These are phyloP conservation scores for Cerrena zonata DNA, from an alignment of 1,284 basidiomycete genomes.

Conservation along the genomic window DNA sequence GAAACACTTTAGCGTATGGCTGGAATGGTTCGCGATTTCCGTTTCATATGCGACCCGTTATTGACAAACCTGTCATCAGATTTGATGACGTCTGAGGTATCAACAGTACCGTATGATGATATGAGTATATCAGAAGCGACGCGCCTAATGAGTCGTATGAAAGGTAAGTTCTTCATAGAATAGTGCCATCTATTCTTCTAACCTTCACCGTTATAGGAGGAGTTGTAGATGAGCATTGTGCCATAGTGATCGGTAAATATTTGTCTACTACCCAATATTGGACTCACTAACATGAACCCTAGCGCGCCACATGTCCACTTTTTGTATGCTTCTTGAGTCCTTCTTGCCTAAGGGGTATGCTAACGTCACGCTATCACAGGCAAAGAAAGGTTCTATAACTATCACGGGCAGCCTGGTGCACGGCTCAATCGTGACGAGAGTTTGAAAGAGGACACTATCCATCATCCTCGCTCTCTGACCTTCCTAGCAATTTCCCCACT, in stretches of 20 bases:
- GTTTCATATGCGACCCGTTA: background rate
- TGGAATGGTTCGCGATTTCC: background rate
- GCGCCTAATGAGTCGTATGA: conserved; percentile 5
- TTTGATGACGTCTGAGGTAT: conserved; percentile 15
- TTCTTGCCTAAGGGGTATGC: too few species aligned
- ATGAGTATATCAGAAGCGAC: conserved; percentile 8
- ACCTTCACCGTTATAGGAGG: background rate
- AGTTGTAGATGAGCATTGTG: background rate
- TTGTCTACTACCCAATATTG: background rate
- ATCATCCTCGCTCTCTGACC: conserved; percentile 7
- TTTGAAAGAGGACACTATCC: conserved; percentile 5
- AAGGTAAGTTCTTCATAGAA: conserved; percentile 9
- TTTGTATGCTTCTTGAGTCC: conserved; percentile 7
- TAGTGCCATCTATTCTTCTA: background rate
- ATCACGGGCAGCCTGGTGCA: conserved; percentile 20
- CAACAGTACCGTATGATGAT: conserved; percentile 12
- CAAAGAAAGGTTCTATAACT: conserved; percentile 15
- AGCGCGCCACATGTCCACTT: conserved; percentile 6
- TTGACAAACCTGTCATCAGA: conserved; percentile 10
- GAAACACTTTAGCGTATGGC: background rate
- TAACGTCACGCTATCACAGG: too few species aligned
- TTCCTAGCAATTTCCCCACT: conserved; percentile 18
- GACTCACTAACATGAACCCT: background rate
- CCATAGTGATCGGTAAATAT: background rate
- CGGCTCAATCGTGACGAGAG: conserved; percentile 16